These are phyloP conservation scores for Gymnopilus junonius DNA, from an alignment of 768 basidiomycete species.

Conservation along the genomic window DNA sequence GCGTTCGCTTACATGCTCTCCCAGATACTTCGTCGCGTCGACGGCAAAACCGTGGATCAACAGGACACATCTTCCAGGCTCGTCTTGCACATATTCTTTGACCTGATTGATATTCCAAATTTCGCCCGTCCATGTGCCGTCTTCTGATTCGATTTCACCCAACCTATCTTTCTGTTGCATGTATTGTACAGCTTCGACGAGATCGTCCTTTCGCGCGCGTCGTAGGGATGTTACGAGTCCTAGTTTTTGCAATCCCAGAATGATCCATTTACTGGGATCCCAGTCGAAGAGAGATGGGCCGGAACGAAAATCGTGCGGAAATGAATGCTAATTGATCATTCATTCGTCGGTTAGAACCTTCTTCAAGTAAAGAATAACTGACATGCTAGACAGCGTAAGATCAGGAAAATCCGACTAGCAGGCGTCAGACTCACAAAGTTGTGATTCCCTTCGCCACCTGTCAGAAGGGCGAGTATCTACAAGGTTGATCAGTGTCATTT, in stretches of 20 bases:
- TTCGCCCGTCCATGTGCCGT: conserved; percentile 38
- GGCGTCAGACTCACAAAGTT: conserved; percentile 58
- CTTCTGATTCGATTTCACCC: conserved; percentile 17
- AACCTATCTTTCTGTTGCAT: conserved; percentile 48
- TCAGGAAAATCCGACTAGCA: neutral
- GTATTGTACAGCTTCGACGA: conserved; percentile 48
- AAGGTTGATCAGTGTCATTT: neutral
- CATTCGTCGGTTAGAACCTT: neutral
- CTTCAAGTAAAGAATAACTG: neutral
- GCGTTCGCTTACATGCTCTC: conserved; percentile 62
- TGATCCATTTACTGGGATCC: conserved; percentile 87
- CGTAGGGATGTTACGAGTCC: conserved; percentile 54
- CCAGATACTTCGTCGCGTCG: conserved; percentile 63
- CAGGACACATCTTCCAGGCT: conserved; percentile 49
- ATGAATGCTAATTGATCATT: conserved; percentile 57
- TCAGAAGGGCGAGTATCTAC: conserved; percentile 69
- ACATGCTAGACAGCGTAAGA: conserved; percentile 44
- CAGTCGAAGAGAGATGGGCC: conserved; percentile 64
- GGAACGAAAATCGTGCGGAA: conserved; percentile 80
- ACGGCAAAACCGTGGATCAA: conserved; percentile 64
- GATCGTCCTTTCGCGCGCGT: conserved; percentile 51
- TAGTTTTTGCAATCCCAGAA: conserved; percentile 51
- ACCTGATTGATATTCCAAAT: conserved; percentile 47
- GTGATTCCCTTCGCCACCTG: conserved; percentile 80
- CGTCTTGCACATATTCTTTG: conserved; percentile 31